Conservation (phyloP, 768 basidiomycete genomes). For the Agaricus sinodeliciosus region DNA sequence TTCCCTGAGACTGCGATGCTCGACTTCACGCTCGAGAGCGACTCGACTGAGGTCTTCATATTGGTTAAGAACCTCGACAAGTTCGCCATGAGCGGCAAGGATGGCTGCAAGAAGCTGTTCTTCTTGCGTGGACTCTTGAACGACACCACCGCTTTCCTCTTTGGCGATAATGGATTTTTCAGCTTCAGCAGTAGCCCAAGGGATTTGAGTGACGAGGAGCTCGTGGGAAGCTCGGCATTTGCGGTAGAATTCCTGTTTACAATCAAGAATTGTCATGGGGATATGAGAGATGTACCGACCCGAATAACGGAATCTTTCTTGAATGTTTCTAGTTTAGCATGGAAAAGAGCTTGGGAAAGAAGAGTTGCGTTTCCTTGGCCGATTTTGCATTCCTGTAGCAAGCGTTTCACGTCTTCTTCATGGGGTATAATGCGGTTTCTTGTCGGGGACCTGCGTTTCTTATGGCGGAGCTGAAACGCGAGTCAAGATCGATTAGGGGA, state of each 20-base stretch:
- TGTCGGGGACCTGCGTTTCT: constrained; percentile 32
- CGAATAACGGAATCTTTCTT: constrained; percentile 58
- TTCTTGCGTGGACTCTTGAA: constrained; percentile 52
- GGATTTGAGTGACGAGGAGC: constrained; percentile 79
- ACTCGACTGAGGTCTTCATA: constrained; percentile 75
- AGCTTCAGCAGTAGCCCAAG: constrained; percentile 84
- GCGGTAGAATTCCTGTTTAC: constrained; percentile 66
- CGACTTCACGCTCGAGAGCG: constrained; percentile 53
- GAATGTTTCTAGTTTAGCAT: constrained; percentile 66
- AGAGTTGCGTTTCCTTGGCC: constrained; percentile 76
- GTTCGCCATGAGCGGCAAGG: constrained; percentile 66
- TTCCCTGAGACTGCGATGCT: constrained; percentile 68
- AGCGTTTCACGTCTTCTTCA: constrained; percentile 78
- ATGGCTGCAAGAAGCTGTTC: constrained; percentile 70
- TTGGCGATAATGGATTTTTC: constrained; percentile 42
- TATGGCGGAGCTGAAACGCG: constrained; percentile 13
- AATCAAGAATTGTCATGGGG: not conserved
- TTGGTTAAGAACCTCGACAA: constrained; percentile 61
- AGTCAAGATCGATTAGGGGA: not conserved
- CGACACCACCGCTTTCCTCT: constrained; percentile 11
- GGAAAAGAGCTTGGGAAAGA: constrained; percentile 63
- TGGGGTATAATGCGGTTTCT: constrained; percentile 49
- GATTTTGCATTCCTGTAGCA: constrained; percentile 83
- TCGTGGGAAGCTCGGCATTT: constrained; percentile 83
- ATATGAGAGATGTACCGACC: constrained; percentile 32